These are phyloP conservation scores for Dryadomyces quercus-mongolicae DNA, from an alignment of 2,329 filamentous ascomycete genomes.

Conservation along the genomic window DNA sequence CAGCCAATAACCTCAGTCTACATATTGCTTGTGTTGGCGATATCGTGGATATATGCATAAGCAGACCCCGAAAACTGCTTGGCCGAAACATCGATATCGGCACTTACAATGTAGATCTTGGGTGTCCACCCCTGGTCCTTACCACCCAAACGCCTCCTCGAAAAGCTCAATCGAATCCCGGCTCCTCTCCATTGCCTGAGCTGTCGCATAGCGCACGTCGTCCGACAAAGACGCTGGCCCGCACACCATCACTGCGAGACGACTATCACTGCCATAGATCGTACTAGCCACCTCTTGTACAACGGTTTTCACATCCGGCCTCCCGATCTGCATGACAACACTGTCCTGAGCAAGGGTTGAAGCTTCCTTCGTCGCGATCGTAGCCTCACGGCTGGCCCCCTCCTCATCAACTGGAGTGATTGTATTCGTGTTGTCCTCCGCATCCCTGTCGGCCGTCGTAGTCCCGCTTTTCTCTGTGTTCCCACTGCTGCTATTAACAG, in stretches of 20 bases:
- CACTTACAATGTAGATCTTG: not conserved
- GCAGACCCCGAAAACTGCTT: not conserved
- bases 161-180: constrained; percentile 5
- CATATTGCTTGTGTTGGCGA: not conserved
- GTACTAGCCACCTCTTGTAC: not conserved
- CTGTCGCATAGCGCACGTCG: not conserved
- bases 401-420: not conserved
- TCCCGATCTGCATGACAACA: not conserved
- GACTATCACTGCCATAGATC: not conserved
- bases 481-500: not conserved
- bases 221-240: constrained; percentile 1
- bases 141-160: constrained; percentile 7
- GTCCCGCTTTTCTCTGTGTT: not conserved
- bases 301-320: not conserved
- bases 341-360: not conserved
- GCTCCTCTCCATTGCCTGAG: not conserved
- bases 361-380: not conserved
- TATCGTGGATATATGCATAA: not conserved
- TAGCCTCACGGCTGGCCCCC: not conserved
- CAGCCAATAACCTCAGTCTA: not conserved
- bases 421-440: not conserved
- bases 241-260: constrained; percentile 6
- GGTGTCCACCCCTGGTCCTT: not conserved
- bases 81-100: not conserved
- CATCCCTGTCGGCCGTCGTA: not conserved